Evolutionary conservation across 2,329 filamentous ascomycete species (phyloP).

Genomic region (Colletotrichum eremochloae): DNA sequence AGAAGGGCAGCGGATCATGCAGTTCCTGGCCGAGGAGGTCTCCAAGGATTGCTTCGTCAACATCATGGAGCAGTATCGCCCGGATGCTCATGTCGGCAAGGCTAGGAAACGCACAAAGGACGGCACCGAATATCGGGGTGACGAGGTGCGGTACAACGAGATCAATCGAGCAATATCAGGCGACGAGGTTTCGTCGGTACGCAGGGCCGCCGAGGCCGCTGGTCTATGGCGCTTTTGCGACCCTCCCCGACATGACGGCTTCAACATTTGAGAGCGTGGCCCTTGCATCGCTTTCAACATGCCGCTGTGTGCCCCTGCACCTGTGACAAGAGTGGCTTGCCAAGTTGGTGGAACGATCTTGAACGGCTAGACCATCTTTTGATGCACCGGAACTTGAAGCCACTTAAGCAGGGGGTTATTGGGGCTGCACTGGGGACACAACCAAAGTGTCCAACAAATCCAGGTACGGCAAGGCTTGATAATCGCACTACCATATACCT

Average conservation of each 20-base stretch:
- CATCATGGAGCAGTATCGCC: slow-evolving; percentile 91
- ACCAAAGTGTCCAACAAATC: background rate
- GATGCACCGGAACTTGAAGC: background rate
- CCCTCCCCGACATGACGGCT: slow-evolving; percentile 64
- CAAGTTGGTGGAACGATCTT: background rate
- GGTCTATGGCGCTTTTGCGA: slow-evolving; percentile 87
- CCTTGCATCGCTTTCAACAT: slow-evolving; percentile 19
- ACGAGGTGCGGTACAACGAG: slow-evolving; percentile 76
- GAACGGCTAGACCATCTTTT: background rate
- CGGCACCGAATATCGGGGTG: slow-evolving; percentile 49
- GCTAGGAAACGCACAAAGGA: slow-evolving; percentile 57
- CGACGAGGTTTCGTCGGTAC: slow-evolving; percentile 75
- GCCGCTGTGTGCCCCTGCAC: background rate
- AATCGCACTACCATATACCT: background rate
- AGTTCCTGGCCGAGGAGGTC: slow-evolving; percentile 79
- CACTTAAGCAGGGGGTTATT: background rate
- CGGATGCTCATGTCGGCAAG: slow-evolving; percentile 86
- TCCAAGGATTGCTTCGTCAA: slow-evolving; percentile 84
- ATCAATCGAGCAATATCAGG: slow-evolving; percentile 80
- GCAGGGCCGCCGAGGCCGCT: slow-evolving; percentile 75
- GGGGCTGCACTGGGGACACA: background rate
- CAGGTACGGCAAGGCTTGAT: background rate
- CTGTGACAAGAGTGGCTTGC: background rate
- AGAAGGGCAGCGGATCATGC: slow-evolving; percentile 81
- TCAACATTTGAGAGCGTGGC: slow-evolving; percentile 58